These are phyloP conservation scores for Neophaeococcomyces aloes DNA, from an alignment of 2,329 filamentous ascomycete genomes.

Conservation along the genomic window DNA sequence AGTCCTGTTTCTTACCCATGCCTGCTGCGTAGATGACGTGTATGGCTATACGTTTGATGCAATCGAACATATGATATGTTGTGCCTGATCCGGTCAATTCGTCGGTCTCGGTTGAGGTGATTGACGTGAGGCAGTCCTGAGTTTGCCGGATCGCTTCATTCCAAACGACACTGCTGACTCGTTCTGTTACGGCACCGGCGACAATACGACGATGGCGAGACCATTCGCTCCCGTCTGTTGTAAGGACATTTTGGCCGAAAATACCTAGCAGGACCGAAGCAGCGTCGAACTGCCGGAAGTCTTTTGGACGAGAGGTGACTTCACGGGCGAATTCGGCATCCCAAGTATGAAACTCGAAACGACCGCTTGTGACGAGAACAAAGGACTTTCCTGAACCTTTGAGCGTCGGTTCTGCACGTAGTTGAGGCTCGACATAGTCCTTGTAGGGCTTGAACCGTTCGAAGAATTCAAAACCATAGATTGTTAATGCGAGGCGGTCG, in stretches of 20 bases:
- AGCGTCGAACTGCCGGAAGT: slow-evolving; percentile 26
- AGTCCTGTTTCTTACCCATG: slow-evolving; percentile 26
- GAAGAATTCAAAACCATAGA: slow-evolving; percentile 29
- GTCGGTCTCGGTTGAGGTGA: slow-evolving; percentile 15
- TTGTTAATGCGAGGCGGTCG: slow-evolving; percentile 21
- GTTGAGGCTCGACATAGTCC: slow-evolving; percentile 16
- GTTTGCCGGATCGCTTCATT: slow-evolving; percentile 26
- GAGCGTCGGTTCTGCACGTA: neutral
- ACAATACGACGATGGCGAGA: slow-evolving; percentile 29
- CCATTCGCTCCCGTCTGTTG: slow-evolving; percentile 26
- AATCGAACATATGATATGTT: slow-evolving; percentile 20
- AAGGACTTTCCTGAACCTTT: slow-evolving; percentile 20
- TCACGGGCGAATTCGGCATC: slow-evolving; percentile 25
- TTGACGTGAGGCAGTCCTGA: slow-evolving; percentile 23
- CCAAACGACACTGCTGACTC: slow-evolving; percentile 29
- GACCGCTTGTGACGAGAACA: slow-evolving; percentile 25
- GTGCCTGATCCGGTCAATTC: slow-evolving; percentile 10
- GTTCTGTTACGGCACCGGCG: slow-evolving; percentile 29
- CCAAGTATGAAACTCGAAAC: slow-evolving; percentile 20
- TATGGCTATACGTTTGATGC: slow-evolving; percentile 28
- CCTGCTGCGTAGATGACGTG: slow-evolving; percentile 30
- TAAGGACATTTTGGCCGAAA: slow-evolving; percentile 27
- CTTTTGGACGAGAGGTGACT: slow-evolving; percentile 27
- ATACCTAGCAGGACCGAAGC: slow-evolving; percentile 27
- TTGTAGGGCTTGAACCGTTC: slow-evolving; percentile 22